Base-by-base conservation (phyloP, 2,329 filamentous ascomycete species). In the Xylogone sp. region DNA sequence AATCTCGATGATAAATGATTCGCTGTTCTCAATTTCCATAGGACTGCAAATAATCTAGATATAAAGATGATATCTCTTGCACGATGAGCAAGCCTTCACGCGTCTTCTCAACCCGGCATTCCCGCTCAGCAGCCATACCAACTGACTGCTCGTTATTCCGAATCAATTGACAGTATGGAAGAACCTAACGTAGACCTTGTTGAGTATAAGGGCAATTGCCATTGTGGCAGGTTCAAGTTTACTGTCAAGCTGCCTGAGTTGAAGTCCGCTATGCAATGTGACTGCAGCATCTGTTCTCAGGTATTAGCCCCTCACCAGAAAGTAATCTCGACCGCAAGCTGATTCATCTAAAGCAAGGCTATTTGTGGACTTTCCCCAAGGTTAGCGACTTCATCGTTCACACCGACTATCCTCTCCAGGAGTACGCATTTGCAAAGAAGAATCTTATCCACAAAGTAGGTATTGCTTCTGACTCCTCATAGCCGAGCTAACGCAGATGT, bases 201-300 rank as follows among this genome's bases (percentile, higher is more conserved):
- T 27, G 24, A 27, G 20, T 65, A 82, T 64, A 70, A 78, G 20
- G 79, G 77, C 63, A 82, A 77, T 65, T 83, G 79, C 69, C 79
- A 82, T 63, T 83, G 80, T 63, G 74, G 70, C 5, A 70, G 72
- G 39, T 79, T 78, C 56, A 68, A 79, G 55, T 83, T 75, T 62
- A 76, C 77, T 60, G 60, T 72, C 49, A 64, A 69, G 2, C 44
- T 83, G 12, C 79, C 82, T 20, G 80, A 86, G 62, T 74, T 88
- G 54, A 81, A 79, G 59, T 66, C 73, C 3, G 75, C 74, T 5
- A 63, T 68, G 3, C 73, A 79, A 61, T 87, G 86, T 69, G 84
- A 85, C 66, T 89, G 87, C 69, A 87, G 82, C 68, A 79, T 86
- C 56, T 86, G 86, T 64, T 60, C 56, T 59, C 24, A 27, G 24